Base-by-base conservation (phyloP, 2,329 filamentous ascomycete species). In the Aspergillus jensenii region DNA sequence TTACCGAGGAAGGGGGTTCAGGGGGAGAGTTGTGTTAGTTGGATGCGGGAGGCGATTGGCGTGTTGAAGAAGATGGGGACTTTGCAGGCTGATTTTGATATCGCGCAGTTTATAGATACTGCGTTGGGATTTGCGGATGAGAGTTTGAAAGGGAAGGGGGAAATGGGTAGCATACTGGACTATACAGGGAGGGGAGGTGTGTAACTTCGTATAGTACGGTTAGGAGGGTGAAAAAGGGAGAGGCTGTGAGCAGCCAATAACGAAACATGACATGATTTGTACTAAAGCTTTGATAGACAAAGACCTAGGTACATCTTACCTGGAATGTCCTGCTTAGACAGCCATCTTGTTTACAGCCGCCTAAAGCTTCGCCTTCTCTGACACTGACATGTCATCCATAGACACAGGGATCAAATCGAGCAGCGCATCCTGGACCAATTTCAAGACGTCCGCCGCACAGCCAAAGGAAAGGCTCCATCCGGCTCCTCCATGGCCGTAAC, bases 341-440 rank as follows among this genome's bases (percentile, higher is more conserved):
- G 9, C 2, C 3, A 3, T 4, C 9, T 31, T 31, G 27, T 31
- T 2, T 4, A 31, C 9, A n/a, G 35, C 9, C 0, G 7, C n/a
- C 14, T 37, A 37, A 12, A 37, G 35, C 35, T 6, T 37, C 15
- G 35, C 35, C 35, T 37, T 37, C 35, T n/a, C 15, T 6, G 12
- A 37, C 11, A 37, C 33, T 9, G 25, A 31, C 35, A 6, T 12
- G 7, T 14, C 35, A 37, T 37, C 33, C 48, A 50, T 50, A 12
- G 48, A 9, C 7, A 40, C 8, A 1, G 51, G 41, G 11, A 9
- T 27, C 27, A 45, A 25, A 39, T 45, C 51, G 17, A n/a, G 31
- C 40, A 53, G 31, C n/a, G 51, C 51, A 62, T 74, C 62, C 62
- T 81, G 65, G 4, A 55, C n/a, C 15, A 48, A 41, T 7, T 19